A percentile compares a stretch with the other conserved stretches of the same genome.
Evolutionary conservation across 2,329 filamentous ascomycete genomes (phyloP).

Genomic region (Zasmidium cellare): DNA sequence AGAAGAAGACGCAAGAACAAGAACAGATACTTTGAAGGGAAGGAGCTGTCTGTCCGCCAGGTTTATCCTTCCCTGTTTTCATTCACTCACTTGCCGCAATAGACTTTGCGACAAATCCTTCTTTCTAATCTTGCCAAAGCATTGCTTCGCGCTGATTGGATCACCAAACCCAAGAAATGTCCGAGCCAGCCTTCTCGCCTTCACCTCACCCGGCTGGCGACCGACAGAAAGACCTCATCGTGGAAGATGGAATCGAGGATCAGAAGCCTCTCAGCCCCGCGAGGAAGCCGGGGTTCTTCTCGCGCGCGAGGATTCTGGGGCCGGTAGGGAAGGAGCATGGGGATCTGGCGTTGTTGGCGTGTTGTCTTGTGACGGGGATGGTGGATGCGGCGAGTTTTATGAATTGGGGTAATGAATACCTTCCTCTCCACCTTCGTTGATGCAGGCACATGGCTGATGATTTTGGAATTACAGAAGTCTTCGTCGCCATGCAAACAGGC

Average conservation of each 20-base stretch:
- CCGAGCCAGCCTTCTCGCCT: neutral
- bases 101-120: neutral
- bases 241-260: neutral
- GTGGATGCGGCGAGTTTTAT: constrained; percentile 48
- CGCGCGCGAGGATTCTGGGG: constrained; percentile 27
- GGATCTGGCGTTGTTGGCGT: constrained; percentile 39
- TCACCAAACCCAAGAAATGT: neutral
- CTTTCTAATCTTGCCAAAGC: neutral
- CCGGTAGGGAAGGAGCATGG: constrained; percentile 33
- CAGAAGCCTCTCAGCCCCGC: neutral
- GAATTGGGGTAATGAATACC: constrained; percentile 29
- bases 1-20: too few relatives aligned
- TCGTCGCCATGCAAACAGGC: constrained; percentile 56
- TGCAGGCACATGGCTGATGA: neutral
- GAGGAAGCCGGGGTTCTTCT: constrained; percentile 25
- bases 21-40: too few relatives aligned
- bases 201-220: neutral
- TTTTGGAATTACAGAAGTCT: constrained; percentile 25
- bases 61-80: neutral
- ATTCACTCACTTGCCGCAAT: neutral
- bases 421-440: too few relatives aligned
- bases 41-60: too few relatives aligned
- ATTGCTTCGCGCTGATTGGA: neutral
- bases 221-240: neutral
- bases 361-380: constrained; percentile 49